phyloP scores from a whole-genome alignment of 2,329 filamentous ascomycete species.

The Nigrospora oryzae region DNA sequence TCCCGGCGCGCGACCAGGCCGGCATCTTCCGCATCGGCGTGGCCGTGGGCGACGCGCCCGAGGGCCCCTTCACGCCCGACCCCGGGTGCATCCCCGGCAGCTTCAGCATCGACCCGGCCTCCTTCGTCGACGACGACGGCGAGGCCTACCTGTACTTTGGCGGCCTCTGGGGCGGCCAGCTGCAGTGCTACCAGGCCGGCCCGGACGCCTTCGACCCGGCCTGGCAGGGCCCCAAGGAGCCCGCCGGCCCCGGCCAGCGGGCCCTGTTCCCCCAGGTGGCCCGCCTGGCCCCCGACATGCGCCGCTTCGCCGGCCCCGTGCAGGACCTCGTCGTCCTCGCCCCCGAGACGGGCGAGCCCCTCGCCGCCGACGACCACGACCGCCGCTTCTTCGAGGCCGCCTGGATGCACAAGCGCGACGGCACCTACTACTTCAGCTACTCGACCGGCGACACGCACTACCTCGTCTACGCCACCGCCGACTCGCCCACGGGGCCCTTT shows the following conservation, averaged over 20 bases:
- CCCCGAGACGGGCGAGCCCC: constrained; percentile 46
- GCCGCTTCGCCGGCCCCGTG: constrained; percentile 42
- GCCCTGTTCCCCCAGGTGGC: constrained; percentile 63
- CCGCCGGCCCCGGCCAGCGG: constrained; percentile 40
- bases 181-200: constrained; percentile 63
- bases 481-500: constrained; percentile 62
- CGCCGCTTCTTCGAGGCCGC: constrained; percentile 73
- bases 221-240: constrained; percentile 50
- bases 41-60: constrained; percentile 52
- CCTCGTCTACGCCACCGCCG: constrained; percentile 59
- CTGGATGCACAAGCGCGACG: constrained; percentile 68
- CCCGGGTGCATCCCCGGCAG: constrained; percentile 56
- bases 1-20: constrained; percentile 64
- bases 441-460: constrained; percentile 73
- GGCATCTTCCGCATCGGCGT: constrained; percentile 70
- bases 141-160: constrained; percentile 66
- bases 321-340: constrained; percentile 57
- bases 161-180: constrained; percentile 72
- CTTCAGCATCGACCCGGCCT: constrained; percentile 70
- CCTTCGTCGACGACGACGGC: constrained; percentile 62
- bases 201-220: constrained; percentile 44
- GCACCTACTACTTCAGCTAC: constrained; percentile 68
- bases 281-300: constrained; percentile 57
- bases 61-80: constrained; percentile 63
- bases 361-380: constrained; percentile 62